Base-by-base conservation (phyloP, 2,329 filamentous ascomycete species). In the Xylariomycetidae sp. region DNA sequence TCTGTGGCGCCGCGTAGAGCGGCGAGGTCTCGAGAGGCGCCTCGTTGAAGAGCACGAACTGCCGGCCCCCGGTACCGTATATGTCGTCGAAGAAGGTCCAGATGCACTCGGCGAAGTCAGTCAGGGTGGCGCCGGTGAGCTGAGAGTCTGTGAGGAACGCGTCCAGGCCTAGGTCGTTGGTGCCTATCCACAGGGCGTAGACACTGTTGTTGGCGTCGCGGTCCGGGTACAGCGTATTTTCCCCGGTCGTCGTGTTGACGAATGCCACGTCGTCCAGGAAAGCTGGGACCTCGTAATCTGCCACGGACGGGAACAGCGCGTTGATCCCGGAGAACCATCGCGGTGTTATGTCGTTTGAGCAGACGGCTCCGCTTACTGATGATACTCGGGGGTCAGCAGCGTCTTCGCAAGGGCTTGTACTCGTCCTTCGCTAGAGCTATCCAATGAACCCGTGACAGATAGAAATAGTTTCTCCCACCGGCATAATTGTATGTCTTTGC, bases 161-260 rank as follows among this genome's bases (percentile, higher is more conserved):
- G 32, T 68, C 59, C 36, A 66, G 68, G 15, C 85, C 84, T 8
- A 90, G 64, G 50, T 92, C 85, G 52, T 90, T 90, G 16, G 84
- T 88, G 3, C 85, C 85, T 48, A 89, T 88, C 82, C 82, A 89
- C 31, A 89, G 72, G 1, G 77, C 70, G 50, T 88, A 89, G 3
- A 86, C 77, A 1, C 83, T 86, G 42, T 80, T 77, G 18, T 73
- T 59, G 64, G 67, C 20, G 20, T 23, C 20, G 28, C 68, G 58
- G 42, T 66, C 48, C 0, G 58, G 56, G 42, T 68, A 72, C 4
- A 74, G 54, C 2, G 61, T 54, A 36, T 59, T 44, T 9, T 41
- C 46, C 6, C 36, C 34, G 13, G 42, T 45, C 2, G 30, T 18
- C 12, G 32, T 26, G 30, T 44, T 37, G 7, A 41, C 53, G 33